Percentiles rank a stretch among this genome's conserved stretches.
phyloP scores from a whole-genome alignment of 2,329 filamentous ascomycete species.

The Davidsoniella eucalypti region DNA sequence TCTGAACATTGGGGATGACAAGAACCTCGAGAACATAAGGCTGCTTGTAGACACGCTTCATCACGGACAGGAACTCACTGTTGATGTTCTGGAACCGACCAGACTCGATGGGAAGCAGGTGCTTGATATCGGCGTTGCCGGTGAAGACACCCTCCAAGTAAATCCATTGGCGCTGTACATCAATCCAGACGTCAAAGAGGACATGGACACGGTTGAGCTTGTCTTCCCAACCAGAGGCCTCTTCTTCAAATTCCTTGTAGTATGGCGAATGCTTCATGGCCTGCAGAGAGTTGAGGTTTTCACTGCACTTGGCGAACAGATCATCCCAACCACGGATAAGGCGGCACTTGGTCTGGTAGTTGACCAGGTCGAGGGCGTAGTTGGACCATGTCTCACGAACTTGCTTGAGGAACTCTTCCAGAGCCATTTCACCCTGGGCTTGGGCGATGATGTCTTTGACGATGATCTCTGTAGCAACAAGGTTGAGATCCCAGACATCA shows the following conservation, averaged over 20 bases:
- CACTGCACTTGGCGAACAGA: slow-evolving; percentile 93
- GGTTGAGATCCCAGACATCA: slow-evolving; percentile 94
- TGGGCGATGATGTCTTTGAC: slow-evolving; percentile 90
- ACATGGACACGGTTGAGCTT: slow-evolving; percentile 95
- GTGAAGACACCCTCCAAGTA: slow-evolving; percentile 98
- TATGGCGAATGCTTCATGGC: slow-evolving; percentile 99
- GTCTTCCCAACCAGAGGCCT: slow-evolving; percentile 93
- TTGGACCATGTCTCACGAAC: slow-evolving; percentile 95
- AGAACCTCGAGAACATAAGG: slow-evolving; percentile 92
- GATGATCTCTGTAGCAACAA: slow-evolving; percentile 69
- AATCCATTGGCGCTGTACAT: slow-evolving; percentile 99
- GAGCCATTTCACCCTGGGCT: slow-evolving; percentile 92
- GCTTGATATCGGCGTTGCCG: slow-evolving; percentile 97
- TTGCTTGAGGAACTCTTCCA: slow-evolving; percentile 93
- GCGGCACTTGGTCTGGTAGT: slow-evolving; percentile 95
- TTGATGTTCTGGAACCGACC: slow-evolving; percentile 98
- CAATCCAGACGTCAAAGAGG: slow-evolving; percentile 98
- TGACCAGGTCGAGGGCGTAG: slow-evolving; percentile 84
- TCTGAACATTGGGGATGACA: slow-evolving; percentile 88
- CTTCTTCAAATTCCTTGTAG: slow-evolving; percentile 98
- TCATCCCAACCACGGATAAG: slow-evolving; percentile 97
- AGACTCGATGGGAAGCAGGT: slow-evolving; percentile 88
- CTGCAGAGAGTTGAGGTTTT: slow-evolving; percentile 92
- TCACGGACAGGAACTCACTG: slow-evolving; percentile 93
- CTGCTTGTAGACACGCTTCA: slow-evolving; percentile 98